Evolutionary conservation across 2,329 filamentous ascomycete genomes (phyloP).

Genomic region (Ophiobolus disseminans): DNA sequence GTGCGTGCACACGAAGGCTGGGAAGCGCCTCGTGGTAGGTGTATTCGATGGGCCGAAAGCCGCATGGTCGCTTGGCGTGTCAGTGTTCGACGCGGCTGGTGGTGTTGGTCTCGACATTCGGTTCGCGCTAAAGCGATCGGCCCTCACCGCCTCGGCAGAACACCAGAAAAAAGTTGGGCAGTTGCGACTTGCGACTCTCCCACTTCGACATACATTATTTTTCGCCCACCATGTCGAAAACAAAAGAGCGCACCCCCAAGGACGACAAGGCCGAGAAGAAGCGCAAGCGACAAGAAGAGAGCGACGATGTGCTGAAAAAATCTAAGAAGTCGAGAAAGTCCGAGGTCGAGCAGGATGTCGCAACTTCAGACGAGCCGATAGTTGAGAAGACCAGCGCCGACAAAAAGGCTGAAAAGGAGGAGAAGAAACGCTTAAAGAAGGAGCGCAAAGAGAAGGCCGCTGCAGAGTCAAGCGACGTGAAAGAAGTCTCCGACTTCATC

Average conservation of each 20-base stretch:
- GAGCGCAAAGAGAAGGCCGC: conserved; percentile 7
- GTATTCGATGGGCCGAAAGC: conserved; percentile 34
- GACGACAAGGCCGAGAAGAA: conserved; percentile 40
- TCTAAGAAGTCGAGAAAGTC: conserved; percentile 41
- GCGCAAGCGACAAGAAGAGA: conserved; percentile 43
- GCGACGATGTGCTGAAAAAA: conserved; percentile 36
- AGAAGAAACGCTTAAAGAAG: conserved; percentile 11
- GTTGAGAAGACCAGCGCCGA: conserved; percentile 15
- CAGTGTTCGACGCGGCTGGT: conserved; percentile 8
- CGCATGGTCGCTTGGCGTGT: conserved; percentile 37
- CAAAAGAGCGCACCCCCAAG: conserved; percentile 15
- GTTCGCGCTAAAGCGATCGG: conserved; percentile 23
- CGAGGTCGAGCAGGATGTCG: conserved; percentile 22
- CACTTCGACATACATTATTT: conserved; percentile 14
- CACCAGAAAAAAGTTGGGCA: conserved; percentile 30
- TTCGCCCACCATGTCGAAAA: conserved; percentile 22
- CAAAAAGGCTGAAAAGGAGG: conserved; percentile 19
- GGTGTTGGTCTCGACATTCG: conserved; percentile 14
- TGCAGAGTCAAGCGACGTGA: neutral
- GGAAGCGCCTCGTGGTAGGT: conserved; percentile 32
- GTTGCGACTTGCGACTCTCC: conserved; percentile 7
- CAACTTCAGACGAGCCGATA: conserved; percentile 17
- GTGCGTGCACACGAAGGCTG: conserved; percentile 24
- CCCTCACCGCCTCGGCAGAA: conserved; percentile 32
- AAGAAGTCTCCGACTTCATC: conserved; percentile 4